Conservation (phyloP, 1,284 basidiomycete genomes). For the Moesziomyces sp. region DNA sequence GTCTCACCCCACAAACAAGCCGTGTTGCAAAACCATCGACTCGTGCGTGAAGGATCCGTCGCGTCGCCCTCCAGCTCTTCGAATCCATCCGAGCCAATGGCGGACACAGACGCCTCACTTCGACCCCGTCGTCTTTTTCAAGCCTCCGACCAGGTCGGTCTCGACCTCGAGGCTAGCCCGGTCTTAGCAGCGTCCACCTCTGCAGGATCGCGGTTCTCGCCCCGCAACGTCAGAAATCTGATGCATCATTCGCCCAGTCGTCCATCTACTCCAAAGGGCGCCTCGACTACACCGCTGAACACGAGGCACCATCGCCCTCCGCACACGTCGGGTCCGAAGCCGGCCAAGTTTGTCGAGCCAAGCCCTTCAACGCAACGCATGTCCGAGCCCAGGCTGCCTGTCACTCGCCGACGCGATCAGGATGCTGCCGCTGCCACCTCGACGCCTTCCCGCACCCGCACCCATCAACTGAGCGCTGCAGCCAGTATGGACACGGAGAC, state of each 20-base stretch:
- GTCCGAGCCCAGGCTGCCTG: slow-evolving; percentile 17
- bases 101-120: slow-evolving; percentile 10
- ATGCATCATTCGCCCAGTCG: slow-evolving; percentile 23
- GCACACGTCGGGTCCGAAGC: slow-evolving; percentile 40
- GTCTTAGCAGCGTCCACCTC: slow-evolving; percentile 3
- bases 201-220: slow-evolving; percentile 28
- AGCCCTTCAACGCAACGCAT: slow-evolving; percentile 35
- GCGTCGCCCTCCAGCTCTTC: slow-evolving; percentile 11
- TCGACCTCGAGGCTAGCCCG: slow-evolving; percentile 27
- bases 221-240: slow-evolving; percentile 29
- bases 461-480: background rate
- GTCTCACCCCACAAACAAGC: slow-evolving; percentile 49
- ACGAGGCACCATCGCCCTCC: slow-evolving; percentile 33
- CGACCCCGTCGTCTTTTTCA: slow-evolving; percentile 28
- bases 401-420: slow-evolving; percentile 5
- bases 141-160: slow-evolving; percentile 1
- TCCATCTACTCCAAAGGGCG: slow-evolving; percentile 31
- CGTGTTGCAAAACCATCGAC: slow-evolving; percentile 35
- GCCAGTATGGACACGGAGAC: background rate
- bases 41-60: slow-evolving; percentile 31
- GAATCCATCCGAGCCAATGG: slow-evolving; percentile 16
- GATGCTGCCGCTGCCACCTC: background rate
- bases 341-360: slow-evolving; percentile 23
- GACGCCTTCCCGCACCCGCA: slow-evolving; percentile 22
- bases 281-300: slow-evolving; percentile 29